Base-by-base conservation (phyloP, 2,329 filamentous ascomycete genomes). In the Ophiostoma ulmi region DNA sequence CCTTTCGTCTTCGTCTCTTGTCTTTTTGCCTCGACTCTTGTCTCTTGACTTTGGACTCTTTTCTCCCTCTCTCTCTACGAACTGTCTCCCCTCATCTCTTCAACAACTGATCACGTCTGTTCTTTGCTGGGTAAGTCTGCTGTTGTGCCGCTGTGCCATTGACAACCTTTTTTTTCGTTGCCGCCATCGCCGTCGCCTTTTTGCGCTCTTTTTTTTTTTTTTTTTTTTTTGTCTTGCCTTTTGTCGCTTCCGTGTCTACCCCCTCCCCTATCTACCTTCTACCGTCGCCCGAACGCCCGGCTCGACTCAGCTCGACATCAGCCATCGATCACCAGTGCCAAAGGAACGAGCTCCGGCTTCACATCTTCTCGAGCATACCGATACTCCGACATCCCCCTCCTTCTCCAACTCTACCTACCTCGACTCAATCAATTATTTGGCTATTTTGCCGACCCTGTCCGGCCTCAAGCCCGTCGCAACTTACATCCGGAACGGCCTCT, bases 71-170 rank as follows among this genome's bases (percentile, higher is more conserved):
- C 58, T 35, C 52, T 58, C 52, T 13, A 58, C 58, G 58, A 63
- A 63, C 44, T 10, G 44, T 48, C 11, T 39, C n/a, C 52, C n/a
- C 58, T 17, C 58, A 26, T 7, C 13, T 66, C 69, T 10, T 48
- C 20, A 35, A 41, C 26, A 61, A 41, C 67, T 63, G 58, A 63
- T 41, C n/a, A 35, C 39, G 68, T 72, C 26, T 72, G 71, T 72
- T 70, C 69, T 72, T 72, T 22, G 61, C 66, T 72, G 68, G 68
- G 70, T 72, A 65, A 48, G 70, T 72, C 14, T 69, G 35, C 14
- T 17, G 20, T 17, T 38, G 35, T 36, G 17, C 14, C 35, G 20
- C 31, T 38, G 35, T 36, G 17, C 67, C 31, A 10, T 58, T n/a
- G 17, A 67, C 26, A 38, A 63, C 20, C 31, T 4, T 1, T 20